These are phyloP conservation scores for Purpureocillium takamizusanense DNA, from an alignment of 2,329 filamentous ascomycete species.

Conservation along the genomic window DNA sequence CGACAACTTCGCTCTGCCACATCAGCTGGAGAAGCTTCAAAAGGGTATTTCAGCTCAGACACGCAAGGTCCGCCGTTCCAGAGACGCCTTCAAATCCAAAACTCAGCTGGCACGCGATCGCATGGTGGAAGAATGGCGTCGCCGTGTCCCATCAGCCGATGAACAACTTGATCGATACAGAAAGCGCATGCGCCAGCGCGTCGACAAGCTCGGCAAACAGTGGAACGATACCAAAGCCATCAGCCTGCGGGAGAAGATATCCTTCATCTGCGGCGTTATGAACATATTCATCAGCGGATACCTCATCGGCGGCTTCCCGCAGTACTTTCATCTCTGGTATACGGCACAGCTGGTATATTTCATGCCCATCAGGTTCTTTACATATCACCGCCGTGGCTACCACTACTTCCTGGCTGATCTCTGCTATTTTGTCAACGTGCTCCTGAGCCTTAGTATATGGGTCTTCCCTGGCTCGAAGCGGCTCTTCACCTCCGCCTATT, in stretches of 20 bases:
- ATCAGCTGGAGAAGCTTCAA: constrained; percentile 86
- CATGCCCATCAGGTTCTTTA: constrained; percentile 91
- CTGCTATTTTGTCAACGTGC: constrained; percentile 95
- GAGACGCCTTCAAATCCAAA: constrained; percentile 68
- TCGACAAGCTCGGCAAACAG: constrained; percentile 75
- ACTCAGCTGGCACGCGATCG: constrained; percentile 75
- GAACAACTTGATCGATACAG: constrained; percentile 90
- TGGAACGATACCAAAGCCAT: constrained; percentile 90
- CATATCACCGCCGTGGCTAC: constrained; percentile 83
- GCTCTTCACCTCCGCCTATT: constrained; percentile 86
- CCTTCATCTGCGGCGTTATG: constrained; percentile 91
- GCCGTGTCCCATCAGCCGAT: constrained; percentile 75
- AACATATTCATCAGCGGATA: constrained; percentile 98
- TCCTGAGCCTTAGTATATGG: constrained; percentile 78
- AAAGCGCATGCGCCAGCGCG: constrained; percentile 74
- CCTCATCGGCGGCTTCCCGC: constrained; percentile 74
- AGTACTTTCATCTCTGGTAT: constrained; percentile 91
- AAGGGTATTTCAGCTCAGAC: constrained; percentile 73
- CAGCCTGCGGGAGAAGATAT: constrained; percentile 84
- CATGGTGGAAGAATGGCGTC: constrained; percentile 88
- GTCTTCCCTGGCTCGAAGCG: constrained; percentile 83
- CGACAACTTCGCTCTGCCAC: constrained; percentile 84
- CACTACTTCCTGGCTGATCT: constrained; percentile 97
- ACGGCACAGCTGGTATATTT: constrained; percentile 82
- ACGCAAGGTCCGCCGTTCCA: constrained; percentile 74